phyloP scores from a whole-genome alignment of 2,329 filamentous ascomycete species.

The Fusarium odoratissimum region DNA sequence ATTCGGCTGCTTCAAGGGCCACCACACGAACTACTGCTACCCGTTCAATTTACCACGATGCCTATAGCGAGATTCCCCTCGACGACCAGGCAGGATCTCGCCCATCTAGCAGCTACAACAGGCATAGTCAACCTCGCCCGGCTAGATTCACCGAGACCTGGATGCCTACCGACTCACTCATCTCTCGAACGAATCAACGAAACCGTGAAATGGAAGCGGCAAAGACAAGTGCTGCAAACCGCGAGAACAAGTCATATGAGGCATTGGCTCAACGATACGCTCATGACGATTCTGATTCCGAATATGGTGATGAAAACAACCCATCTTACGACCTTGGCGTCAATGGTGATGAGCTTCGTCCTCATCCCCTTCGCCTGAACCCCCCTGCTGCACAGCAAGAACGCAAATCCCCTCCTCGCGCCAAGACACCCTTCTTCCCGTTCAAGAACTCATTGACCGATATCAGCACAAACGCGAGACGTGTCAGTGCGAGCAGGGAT shows the following conservation, averaged over 20 bases:
- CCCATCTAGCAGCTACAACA: slow-evolving; percentile 38
- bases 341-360: slow-evolving; percentile 50
- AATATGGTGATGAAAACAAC: slow-evolving; percentile 54
- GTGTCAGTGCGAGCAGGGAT: slow-evolving; percentile 57
- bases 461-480: slow-evolving; percentile 58
- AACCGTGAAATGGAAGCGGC: slow-evolving; percentile 56
- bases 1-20: slow-evolving; percentile 57
- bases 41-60: slow-evolving; percentile 53
- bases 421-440: slow-evolving; percentile 39
- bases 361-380: slow-evolving; percentile 66
- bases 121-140: slow-evolving; percentile 50
- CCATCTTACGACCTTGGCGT: slow-evolving; percentile 45
- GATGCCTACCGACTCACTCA: slow-evolving; percentile 65
- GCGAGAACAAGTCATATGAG: slow-evolving; percentile 57
- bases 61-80: slow-evolving; percentile 63
- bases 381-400: slow-evolving; percentile 48
- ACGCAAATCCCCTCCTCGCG: slow-evolving; percentile 26
- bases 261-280: slow-evolving; percentile 60
- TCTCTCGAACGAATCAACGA: slow-evolving; percentile 66
- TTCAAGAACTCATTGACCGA: slow-evolving; percentile 55
- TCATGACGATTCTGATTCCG: slow-evolving; percentile 55
- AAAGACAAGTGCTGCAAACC: slow-evolving; percentile 49
- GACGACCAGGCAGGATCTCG: slow-evolving; percentile 52
- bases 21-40: slow-evolving; percentile 61
- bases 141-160: slow-evolving; percentile 66